phyloP scores from a whole-genome alignment of 495 filamentous ascomycete species.

The Pyrenula aspistea region DNA sequence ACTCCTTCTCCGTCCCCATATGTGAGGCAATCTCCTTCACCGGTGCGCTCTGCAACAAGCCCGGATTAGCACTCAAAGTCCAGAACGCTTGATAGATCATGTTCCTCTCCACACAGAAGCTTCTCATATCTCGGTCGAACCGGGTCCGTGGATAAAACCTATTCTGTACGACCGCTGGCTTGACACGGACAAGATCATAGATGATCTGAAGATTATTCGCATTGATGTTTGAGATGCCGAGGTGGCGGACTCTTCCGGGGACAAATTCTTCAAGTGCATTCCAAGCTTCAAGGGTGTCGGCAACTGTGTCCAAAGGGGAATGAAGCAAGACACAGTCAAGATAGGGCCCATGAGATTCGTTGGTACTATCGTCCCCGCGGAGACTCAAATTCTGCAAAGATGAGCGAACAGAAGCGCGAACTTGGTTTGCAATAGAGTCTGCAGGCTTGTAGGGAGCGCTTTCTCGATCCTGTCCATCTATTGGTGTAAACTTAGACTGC shows the following conservation, averaged over 20 bases:
- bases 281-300: slow-evolving; percentile 56
- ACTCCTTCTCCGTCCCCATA: slow-evolving; percentile 32
- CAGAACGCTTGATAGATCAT: slow-evolving; percentile 69
- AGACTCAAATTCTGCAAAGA: slow-evolving; percentile 55
- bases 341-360: slow-evolving; percentile 40
- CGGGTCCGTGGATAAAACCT: slow-evolving; percentile 48
- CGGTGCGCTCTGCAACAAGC: slow-evolving; percentile 35
- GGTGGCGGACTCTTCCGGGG: slow-evolving; percentile 44
- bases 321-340: slow-evolving; percentile 67
- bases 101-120: slow-evolving; percentile 45
- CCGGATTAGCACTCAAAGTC: slow-evolving; percentile 63
- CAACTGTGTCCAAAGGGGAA: slow-evolving; percentile 44
- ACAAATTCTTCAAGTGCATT: slow-evolving; percentile 49
- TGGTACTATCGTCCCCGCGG: slow-evolving; percentile 5
- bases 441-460: slow-evolving; percentile 48
- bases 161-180: slow-evolving; percentile 63
- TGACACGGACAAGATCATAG: slow-evolving; percentile 32
- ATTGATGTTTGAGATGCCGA: slow-evolving; percentile 64
- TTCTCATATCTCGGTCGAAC: slow-evolving; percentile 50
- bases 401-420: slow-evolving; percentile 50
- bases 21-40: slow-evolving; percentile 38
- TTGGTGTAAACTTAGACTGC: slow-evolving; percentile 71
- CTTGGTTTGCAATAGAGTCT: slow-evolving; percentile 42
- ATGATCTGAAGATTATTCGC: slow-evolving; percentile 32
- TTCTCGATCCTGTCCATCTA: slow-evolving; percentile 43